Evolutionary conservation across 371 early-diverging fungal species (phyloP).

Genomic region (Lichtheimia hyalospora): DNA sequence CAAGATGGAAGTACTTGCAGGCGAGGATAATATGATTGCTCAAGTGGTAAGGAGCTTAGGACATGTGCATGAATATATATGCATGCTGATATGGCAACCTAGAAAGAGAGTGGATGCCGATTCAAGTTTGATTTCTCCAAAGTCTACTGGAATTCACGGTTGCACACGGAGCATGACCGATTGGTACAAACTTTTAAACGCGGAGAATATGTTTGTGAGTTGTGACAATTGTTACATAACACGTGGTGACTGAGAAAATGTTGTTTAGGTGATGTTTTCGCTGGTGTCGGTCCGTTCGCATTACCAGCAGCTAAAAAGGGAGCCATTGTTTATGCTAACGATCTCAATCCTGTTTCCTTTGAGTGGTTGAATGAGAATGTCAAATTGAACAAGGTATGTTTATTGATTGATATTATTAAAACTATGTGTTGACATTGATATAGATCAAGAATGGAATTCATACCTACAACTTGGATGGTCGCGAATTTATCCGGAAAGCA

Average conservation of each 20-base stretch:
- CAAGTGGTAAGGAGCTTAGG: conserved; percentile 64
- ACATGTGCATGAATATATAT: background rate
- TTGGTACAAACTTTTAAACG: conserved; percentile 74
- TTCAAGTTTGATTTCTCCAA: conserved; percentile 96
- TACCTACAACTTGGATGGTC: conserved; percentile 90
- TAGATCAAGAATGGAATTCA: conserved; percentile 54
- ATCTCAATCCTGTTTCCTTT: conserved; percentile 94
- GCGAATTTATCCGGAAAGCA: conserved; percentile 83
- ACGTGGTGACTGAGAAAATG: background rate
- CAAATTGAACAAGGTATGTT: conserved; percentile 77
- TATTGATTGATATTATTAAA: background rate
- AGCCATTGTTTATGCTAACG: conserved; percentile 94
- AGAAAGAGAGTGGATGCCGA: conserved; percentile 89
- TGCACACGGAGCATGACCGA: conserved; percentile 96
- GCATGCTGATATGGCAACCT: background rate
- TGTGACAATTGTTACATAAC: background rate
- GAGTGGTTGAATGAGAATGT: conserved; percentile 83
- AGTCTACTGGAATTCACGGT: conserved; percentile 99
- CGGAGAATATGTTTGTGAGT: conserved; percentile 76
- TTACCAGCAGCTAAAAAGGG: conserved; percentile 91
- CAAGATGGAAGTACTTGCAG: conserved; percentile 96
- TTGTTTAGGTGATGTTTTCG: conserved; percentile 87
- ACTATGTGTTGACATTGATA: background rate
- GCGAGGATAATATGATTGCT: conserved; percentile 82
- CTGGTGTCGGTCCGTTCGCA: conserved; percentile 99